Conservation (phyloP, 2,329 filamentous ascomycete genomes). For the Exophiala sp. region DNA sequence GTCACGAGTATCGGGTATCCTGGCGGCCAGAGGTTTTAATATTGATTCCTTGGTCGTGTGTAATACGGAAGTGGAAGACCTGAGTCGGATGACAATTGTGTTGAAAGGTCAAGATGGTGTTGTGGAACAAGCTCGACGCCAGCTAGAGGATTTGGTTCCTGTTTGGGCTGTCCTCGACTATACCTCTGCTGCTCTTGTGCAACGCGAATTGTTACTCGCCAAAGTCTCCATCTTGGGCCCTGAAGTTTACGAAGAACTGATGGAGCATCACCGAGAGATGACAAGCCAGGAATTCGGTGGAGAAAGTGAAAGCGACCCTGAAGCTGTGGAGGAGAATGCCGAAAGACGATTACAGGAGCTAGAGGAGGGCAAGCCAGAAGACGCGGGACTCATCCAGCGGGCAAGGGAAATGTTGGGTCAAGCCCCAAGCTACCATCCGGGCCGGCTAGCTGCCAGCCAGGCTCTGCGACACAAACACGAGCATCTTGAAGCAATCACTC, state of each 20-base stretch:
- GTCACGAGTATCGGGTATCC: conserved; percentile 91
- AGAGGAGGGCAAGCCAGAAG: conserved; percentile 34
- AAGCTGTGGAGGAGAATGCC: conserved; percentile 36
- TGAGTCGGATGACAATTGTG: conserved; percentile 98
- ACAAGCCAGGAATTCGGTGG: conserved; percentile 48
- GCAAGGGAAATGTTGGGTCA: conserved; percentile 28
- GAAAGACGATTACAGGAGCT: conserved; percentile 35
- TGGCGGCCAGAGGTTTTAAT: conserved; percentile 96
- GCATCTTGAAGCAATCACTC: conserved; percentile 93
- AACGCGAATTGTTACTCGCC: conserved; percentile 89
- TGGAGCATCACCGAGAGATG: conserved; percentile 94
- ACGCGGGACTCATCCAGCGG: conserved; percentile 22
- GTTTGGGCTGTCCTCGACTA: conserved; percentile 99
- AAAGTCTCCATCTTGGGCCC: conserved; percentile 96
- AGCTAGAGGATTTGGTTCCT: conserved; percentile 93
- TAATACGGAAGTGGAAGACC: conserved; percentile 92
- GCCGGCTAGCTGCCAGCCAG: conserved; percentile 78
- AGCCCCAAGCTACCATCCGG: conserved; percentile 76
- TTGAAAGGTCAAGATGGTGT: conserved; percentile 94
- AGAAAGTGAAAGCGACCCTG: conserved; percentile 26
- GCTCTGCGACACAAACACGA: conserved; percentile 95
- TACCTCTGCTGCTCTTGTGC: conserved; percentile 84
- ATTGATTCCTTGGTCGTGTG: conserved; percentile 98
- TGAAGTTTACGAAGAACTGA: conserved; percentile 96
- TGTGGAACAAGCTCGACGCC: conserved; percentile 91